A percentile compares a stretch with the other conserved stretches of the same genome.
Conservation (phyloP, 305 asterid species). For the Fraxinus ornus region DNA sequence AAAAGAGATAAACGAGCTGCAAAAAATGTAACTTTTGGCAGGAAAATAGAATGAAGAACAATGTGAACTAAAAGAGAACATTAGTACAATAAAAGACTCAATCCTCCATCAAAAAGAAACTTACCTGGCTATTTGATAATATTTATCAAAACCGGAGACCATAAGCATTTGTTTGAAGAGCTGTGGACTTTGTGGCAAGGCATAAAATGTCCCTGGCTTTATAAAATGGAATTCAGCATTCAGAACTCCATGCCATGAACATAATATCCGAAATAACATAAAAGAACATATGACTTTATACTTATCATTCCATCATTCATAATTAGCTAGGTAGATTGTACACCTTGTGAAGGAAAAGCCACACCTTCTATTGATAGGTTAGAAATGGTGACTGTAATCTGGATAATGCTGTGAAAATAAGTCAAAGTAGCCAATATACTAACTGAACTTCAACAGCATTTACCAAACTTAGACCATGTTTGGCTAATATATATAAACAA, state of each 20-base stretch:
- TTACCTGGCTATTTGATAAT: slow-evolving; percentile 96
- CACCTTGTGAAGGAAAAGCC: background rate
- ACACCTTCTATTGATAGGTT: background rate
- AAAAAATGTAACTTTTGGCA: background rate
- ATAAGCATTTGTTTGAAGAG: slow-evolving; percentile 99
- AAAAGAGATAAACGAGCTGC: slow-evolving; percentile 7
- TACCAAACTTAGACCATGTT: background rate
- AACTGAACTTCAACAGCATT: background rate
- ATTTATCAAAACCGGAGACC: slow-evolving; percentile 94
- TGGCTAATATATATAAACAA: background rate
- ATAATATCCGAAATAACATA: slow-evolving; percentile 20
- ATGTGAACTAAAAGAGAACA: background rate
- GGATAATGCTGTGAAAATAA: background rate
- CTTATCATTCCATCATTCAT: background rate
- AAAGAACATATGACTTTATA: background rate
- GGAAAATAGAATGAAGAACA: slow-evolving; percentile 7
- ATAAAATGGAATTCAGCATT: slow-evolving; percentile 38
- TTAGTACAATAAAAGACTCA: background rate
- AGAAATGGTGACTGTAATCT: background rate
- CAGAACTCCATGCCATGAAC: slow-evolving; percentile 29
- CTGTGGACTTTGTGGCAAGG: slow-evolving; percentile 99
- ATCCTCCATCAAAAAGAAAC: slow-evolving; percentile 7
- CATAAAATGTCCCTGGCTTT: slow-evolving; percentile 94
- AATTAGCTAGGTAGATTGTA: background rate
- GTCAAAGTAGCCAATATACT: background rate